These are phyloP conservation scores for Neurospora sp. DNA, from an alignment of 495 filamentous ascomycete species.

Conservation along the genomic window DNA sequence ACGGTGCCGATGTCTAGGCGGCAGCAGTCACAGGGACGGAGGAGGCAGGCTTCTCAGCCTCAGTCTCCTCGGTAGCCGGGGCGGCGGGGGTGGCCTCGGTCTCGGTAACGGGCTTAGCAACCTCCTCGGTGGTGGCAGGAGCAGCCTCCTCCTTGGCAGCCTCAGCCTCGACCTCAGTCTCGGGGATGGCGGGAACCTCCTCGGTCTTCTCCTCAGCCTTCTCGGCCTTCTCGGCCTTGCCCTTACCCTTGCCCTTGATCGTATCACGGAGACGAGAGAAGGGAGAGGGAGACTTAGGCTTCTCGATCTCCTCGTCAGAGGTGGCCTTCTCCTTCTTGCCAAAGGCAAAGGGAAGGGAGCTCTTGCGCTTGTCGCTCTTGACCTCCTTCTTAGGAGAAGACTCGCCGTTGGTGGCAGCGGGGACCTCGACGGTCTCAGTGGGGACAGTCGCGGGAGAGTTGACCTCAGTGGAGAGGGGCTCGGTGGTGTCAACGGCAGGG, in stretches of 20 bases:
- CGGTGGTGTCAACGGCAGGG: constrained; percentile 45
- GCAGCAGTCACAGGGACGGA: constrained; percentile 36
- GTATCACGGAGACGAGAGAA: constrained; percentile 51
- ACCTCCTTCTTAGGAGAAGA: constrained; percentile 34
- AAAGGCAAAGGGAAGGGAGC: constrained; percentile 44
- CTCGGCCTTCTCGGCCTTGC: constrained; percentile 33
- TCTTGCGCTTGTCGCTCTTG: constrained; percentile 49
- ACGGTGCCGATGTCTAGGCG: constrained; percentile 31
- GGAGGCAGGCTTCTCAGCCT: constrained; percentile 27
- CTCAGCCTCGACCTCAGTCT: constrained; percentile 29
- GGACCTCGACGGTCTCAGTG: constrained; percentile 32
- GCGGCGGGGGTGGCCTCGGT: constrained; percentile 32
- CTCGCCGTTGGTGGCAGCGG: constrained; percentile 40
- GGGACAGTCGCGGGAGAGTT: constrained; percentile 34
- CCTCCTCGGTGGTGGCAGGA: constrained; percentile 25
- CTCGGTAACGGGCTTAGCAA: constrained; percentile 31
- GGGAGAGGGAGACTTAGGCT: constrained; percentile 41
- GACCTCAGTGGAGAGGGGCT: constrained; percentile 41
- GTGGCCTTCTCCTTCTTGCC: constrained; percentile 43
- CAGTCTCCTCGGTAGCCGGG: constrained; percentile 23
- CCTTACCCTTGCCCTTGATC: constrained; percentile 35
- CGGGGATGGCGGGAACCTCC: constrained; percentile 25
- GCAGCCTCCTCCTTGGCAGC: constrained; percentile 41
- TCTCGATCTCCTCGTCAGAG: constrained; percentile 40
- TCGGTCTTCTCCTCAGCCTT: constrained; percentile 39